These are phyloP conservation scores for Fusarium floridanum DNA, from an alignment of 2,329 filamentous ascomycete genomes.

Conservation along the genomic window DNA sequence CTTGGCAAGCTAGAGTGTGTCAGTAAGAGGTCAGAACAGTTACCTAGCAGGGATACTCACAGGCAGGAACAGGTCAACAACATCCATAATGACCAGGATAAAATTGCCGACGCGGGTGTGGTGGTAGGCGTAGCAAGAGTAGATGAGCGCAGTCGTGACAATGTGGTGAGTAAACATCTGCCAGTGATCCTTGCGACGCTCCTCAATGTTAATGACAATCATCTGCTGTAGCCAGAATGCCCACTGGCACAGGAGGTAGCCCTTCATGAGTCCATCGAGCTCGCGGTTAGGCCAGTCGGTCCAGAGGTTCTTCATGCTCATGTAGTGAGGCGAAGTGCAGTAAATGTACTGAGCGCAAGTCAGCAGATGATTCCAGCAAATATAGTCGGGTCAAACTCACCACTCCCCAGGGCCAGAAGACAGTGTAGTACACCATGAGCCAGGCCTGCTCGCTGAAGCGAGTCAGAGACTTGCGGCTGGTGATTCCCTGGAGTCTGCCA, in stretches of 20 bases:
- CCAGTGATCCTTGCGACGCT: slow-evolving; percentile 92
- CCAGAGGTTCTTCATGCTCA: slow-evolving; percentile 85
- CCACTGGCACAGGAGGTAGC: slow-evolving; percentile 90
- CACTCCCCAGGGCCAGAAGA: slow-evolving; percentile 87
- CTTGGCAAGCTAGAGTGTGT: slow-evolving; percentile 83
- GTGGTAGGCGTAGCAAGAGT: slow-evolving; percentile 86
- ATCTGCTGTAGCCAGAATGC: slow-evolving; percentile 96
- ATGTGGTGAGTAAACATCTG: slow-evolving; percentile 98
- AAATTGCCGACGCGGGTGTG: slow-evolving; percentile 89
- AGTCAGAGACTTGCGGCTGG: slow-evolving; percentile 79
- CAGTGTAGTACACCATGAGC: slow-evolving; percentile 84
- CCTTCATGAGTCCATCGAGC: slow-evolving; percentile 80
- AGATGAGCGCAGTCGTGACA: slow-evolving; percentile 85
- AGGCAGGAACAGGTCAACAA: slow-evolving; percentile 89
- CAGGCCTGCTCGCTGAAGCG: slow-evolving; percentile 96
- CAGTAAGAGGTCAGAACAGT: slow-evolving; percentile 71
- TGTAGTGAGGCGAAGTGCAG: slow-evolving; percentile 80
- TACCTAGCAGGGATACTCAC: slow-evolving; percentile 83
- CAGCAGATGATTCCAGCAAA: not conserved
- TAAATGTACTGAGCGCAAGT: slow-evolving; percentile 77
- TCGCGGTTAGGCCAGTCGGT: slow-evolving; percentile 85
- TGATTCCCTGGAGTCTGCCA: slow-evolving; percentile 78
- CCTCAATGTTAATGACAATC: slow-evolving; percentile 93
- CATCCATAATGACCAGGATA: slow-evolving; percentile 92
- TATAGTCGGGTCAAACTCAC: slow-evolving; percentile 63